Evolutionary conservation across 2,329 filamentous ascomycete species (phyloP).

Genomic region (Diaporthe nobilis): DNA sequence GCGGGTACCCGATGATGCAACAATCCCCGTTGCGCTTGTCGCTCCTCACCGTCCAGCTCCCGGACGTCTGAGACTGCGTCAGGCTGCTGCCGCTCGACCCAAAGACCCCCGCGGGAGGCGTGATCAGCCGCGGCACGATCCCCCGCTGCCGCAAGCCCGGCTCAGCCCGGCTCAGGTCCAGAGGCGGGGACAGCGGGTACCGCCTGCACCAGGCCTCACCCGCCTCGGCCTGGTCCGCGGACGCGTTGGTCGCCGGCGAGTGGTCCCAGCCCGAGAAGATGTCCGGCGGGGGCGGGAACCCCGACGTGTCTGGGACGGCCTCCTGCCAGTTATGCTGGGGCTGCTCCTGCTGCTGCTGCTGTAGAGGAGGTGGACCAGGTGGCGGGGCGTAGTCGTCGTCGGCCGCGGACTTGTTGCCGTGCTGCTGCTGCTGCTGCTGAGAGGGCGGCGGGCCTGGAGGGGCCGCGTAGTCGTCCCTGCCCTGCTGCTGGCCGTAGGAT

Average conservation of each 20-base stretch:
- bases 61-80: constrained; percentile 58
- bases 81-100: constrained; percentile 61
- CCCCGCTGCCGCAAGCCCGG: constrained; percentile 45
- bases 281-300: constrained; percentile 80
- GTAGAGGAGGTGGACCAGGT: constrained; percentile 51
- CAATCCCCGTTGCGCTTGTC: constrained; percentile 67
- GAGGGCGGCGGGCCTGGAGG: constrained; percentile 41
- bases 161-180: constrained; percentile 59
- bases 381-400: constrained; percentile 48
- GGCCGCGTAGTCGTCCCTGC: constrained; percentile 36
- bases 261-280: constrained; percentile 74
- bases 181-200: constrained; percentile 71
- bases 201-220: constrained; percentile 76
- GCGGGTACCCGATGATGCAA: constrained; percentile 76
- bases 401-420: not conserved
- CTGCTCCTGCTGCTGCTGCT: constrained; percentile 44
- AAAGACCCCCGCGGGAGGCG: constrained; percentile 55
- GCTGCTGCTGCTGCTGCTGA: not conserved
- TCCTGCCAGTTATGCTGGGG: constrained; percentile 77
- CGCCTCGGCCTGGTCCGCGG: constrained; percentile 72
- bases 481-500: constrained; percentile 9
- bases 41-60: constrained; percentile 62
- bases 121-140: constrained; percentile 64
- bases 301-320: constrained; percentile 79
- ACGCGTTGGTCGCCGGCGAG: constrained; percentile 79